phyloP scores from a whole-genome alignment of 208 protist genomes.

The Acanthamoeba lenticulata region DNA sequence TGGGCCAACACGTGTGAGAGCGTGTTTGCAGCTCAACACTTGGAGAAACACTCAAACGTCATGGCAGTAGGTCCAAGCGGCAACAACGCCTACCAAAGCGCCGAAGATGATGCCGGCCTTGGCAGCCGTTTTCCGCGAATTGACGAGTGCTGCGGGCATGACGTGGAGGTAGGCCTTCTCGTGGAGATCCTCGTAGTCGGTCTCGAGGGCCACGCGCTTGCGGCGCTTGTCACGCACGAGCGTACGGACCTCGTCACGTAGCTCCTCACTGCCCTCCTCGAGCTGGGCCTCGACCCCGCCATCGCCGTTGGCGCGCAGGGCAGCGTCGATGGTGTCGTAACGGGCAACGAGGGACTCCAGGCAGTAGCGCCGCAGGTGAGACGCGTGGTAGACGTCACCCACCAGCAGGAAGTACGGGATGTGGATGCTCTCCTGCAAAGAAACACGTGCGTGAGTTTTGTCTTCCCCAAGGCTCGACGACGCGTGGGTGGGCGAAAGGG shows the following conservation, averaged over 20 bases:
- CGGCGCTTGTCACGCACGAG: neutral
- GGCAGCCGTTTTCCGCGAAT: neutral
- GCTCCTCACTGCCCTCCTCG: constrained; percentile 46
- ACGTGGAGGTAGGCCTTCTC: neutral
- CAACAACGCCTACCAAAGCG: neutral
- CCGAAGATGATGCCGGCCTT: neutral
- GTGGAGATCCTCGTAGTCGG: neutral
- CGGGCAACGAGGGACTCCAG: neutral
- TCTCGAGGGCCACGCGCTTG: neutral
- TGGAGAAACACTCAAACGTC: too few species aligned
- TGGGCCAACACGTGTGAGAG: too few species aligned
- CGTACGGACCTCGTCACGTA: neutral
- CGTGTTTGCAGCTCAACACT: too few species aligned
- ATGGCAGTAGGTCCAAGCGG: neutral
- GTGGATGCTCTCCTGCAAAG: neutral
- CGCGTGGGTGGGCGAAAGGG: neutral
- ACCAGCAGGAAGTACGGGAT: constrained; percentile 24
- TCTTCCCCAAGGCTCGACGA: too few species aligned
- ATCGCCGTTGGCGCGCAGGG: neutral
- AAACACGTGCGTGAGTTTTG: neutral
- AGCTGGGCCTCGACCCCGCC: neutral
- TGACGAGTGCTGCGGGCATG: neutral
- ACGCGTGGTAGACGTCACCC: neutral
- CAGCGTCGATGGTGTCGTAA: neutral
- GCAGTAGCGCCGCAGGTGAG: neutral